Base-by-base conservation (phyloP, 2,329 filamentous ascomycete species). In the Xylaria hypoxylon region DNA sequence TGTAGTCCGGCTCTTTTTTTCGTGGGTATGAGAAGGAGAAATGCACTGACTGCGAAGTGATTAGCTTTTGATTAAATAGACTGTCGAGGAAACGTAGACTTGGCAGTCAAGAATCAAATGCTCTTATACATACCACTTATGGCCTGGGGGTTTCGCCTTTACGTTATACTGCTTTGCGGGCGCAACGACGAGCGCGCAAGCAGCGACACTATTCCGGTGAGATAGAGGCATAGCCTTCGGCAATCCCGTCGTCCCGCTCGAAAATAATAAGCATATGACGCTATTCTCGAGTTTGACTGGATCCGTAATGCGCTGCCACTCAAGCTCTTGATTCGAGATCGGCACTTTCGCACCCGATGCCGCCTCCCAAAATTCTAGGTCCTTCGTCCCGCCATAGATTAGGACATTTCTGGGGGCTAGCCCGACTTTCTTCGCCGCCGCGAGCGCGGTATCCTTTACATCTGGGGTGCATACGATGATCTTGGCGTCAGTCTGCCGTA, bases 281-380 rank as follows among this genome's bases (percentile, higher is more conserved):
- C 77, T 80, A 22, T 77, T 72, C 42, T 77, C 77, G 1, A 90
- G 77, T 45, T 79, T 77, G 1, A 76, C 59, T 0, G 76, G 76
- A 71, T 89, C 82, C 0, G 85, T 87, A 47, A 90, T 83, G 26
- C 77, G 80, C 40, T 78, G 72, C 89, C 89, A 91, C 11, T 80
- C 75, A 1, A 88, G 76, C 42, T 78, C 76, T 3, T 79, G 69
- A 0, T 77, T 72, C 3, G 79, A 78, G 1, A 82, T 71, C 10
- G 77, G 75, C 55, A 77, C 72, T 42, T 65, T 71, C 44, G 68
- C 77, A 33, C 73, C 77, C 5, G 68, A 70, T 8, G 72, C 73
- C 22, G 79, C 76, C 56, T 75, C 72, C 17, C 62, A 71, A 17
- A 79, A 64, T 52, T 70, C 70, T 6, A 77, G 58, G 22, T 74